These are phyloP conservation scores for Xylaria nigripes DNA, from an alignment of 495 filamentous ascomycete species.

Conservation along the genomic window DNA sequence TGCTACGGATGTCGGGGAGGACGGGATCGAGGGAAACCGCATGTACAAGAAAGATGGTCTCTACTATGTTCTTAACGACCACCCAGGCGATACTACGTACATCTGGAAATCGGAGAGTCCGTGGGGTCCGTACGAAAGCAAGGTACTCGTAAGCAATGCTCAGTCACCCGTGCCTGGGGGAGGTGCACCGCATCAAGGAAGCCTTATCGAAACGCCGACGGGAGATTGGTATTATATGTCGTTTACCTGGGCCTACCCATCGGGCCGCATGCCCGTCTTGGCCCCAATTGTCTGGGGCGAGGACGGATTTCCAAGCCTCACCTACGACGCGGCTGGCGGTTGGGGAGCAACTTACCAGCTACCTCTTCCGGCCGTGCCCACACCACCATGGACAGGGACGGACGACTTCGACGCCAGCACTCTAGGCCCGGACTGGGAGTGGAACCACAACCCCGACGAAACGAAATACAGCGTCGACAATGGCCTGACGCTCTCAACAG, in stretches of 20 bases:
- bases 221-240: constrained; percentile 53
- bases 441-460: constrained; percentile 54
- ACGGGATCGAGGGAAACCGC: constrained; percentile 46
- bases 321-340: constrained; percentile 27
- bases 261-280: constrained; percentile 49
- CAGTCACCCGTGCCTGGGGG: constrained; percentile 35
- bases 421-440: constrained; percentile 46
- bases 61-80: constrained; percentile 47
- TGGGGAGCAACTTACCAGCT: constrained; percentile 41
- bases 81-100: constrained; percentile 37
- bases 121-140: constrained; percentile 39
- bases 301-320: constrained; percentile 43
- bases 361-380: constrained; percentile 26
- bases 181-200: constrained; percentile 47
- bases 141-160: constrained; percentile 30
- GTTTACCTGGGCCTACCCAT: constrained; percentile 48
- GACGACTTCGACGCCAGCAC: constrained; percentile 36
- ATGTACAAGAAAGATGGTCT: constrained; percentile 48
- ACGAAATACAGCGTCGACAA: constrained; percentile 19
- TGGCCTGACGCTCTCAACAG: constrained; percentile 39
- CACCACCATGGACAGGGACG: constrained; percentile 23
- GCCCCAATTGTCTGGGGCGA: constrained; percentile 43
- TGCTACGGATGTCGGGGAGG: constrained; percentile 20
- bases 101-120: constrained; percentile 42
- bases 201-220: constrained; percentile 43